Evolutionary conservation across 768 basidiomycete species (phyloP), one percentile per base, ranked within the genome.

Genomic region (Rubroboletus satanas): DNA sequence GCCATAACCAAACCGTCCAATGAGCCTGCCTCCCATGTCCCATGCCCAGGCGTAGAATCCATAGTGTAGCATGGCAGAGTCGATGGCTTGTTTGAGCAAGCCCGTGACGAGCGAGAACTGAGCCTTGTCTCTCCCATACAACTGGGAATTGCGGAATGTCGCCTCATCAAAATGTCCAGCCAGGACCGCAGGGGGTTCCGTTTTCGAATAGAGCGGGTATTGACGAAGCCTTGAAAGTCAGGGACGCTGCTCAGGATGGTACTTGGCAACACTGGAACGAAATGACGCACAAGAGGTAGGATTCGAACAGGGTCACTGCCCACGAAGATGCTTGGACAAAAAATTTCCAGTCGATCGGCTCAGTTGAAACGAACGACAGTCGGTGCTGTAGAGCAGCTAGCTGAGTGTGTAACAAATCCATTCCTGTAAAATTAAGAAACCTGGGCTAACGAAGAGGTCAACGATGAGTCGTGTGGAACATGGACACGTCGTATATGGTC

Each of bases 111-210:
- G 71, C 3, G 86, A 82, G 70, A 89, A 95, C 64, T 81, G 81
- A 11, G 93, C 90, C 73, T 97, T 97, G 79, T 93, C 90, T 48
- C 80, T 83, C 18, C 93, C 93, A 73, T 99, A 99, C 39, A 79
- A 74, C 69, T 99, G 96, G 0, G 93, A 94, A 64, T 97, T 97
- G 57, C 83, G 77, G 70, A 95, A 96, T 14, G 83, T 84, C 3
- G 86, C 82, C 10, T 73, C 66, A 15, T 80, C 78, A 62, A 95
- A 85, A 67, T 93, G 86, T 2, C 71, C 71, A 4, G 81, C 83
- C 4, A 97, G 80, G 4, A 82, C 83, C 3, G 80, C 66, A 1
- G 93, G 92, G 0, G 90, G 93, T 36, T 78, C 76, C 0, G 77
- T 79, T 64, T 86, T 92, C 8, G 83, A 85, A 68, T 93, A 95